Conservation (phyloP, 148 eudicot genomes). For the Dianthus caryophyllus region DNA sequence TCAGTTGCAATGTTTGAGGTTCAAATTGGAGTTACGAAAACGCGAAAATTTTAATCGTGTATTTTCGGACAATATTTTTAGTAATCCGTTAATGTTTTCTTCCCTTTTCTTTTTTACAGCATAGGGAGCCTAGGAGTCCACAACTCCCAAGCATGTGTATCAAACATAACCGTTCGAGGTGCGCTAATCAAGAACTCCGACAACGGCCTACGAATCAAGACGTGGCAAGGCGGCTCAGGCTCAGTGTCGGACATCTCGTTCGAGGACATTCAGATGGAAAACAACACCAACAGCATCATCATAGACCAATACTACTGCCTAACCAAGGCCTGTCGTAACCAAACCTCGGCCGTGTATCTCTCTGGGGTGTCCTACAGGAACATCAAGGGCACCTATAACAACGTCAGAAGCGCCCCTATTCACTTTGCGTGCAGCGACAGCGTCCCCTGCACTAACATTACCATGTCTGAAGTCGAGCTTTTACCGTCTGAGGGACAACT, state of each 20-base stretch:
- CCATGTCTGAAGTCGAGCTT: slow-evolving; percentile 91
- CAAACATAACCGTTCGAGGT: slow-evolving; percentile 72
- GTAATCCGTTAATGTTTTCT: no score
- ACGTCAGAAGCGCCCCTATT: slow-evolving; percentile 67
- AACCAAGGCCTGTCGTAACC: slow-evolving; percentile 60
- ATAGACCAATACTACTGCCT: slow-evolving; percentile 92
- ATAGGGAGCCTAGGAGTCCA: slow-evolving; percentile 92
- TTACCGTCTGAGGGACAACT: slow-evolving; percentile 68
- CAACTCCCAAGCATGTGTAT: slow-evolving; percentile 79
- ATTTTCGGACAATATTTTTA: no score
- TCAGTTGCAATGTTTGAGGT: no score
- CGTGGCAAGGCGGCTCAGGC: slow-evolving; percentile 98
- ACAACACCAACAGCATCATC: slow-evolving; percentile 72
- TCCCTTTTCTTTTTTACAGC: slow-evolving; percentile 28
- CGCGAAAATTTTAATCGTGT: no score
- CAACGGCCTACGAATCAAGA: slow-evolving; percentile 89
- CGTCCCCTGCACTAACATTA: slow-evolving; percentile 86
- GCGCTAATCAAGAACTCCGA: slow-evolving; percentile 68
- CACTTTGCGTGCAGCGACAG: slow-evolving; percentile 97
- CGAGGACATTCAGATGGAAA: slow-evolving; percentile 78
- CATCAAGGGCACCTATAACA: slow-evolving; percentile 94
- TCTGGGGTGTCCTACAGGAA: slow-evolving; percentile 65
- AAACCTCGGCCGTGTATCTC: slow-evolving; percentile 81
- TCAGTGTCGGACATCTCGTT: slow-evolving; percentile 62
- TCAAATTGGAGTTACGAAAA: no score